Conservation (phyloP, 257 asterid species). For the Salvia rosmarinus region DNA sequence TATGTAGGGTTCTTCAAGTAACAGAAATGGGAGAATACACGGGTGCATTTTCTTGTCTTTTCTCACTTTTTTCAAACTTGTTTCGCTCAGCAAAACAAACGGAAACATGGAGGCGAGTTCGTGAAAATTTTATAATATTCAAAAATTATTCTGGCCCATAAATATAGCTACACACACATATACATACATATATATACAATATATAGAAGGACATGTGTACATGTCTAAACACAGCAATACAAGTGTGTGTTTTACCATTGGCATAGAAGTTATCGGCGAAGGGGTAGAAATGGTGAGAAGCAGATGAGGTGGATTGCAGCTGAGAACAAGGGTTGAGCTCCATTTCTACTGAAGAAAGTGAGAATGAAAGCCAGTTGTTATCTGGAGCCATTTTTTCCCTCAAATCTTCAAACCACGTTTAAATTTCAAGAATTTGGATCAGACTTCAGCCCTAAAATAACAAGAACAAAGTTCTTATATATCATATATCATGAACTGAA, state of each 20-base stretch:
- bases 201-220: neutral
- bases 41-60: constrained; percentile 57
- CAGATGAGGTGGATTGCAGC: constrained; percentile 37
- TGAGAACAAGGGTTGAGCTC: constrained; percentile 51
- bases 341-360: constrained; percentile 82
- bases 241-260: constrained; percentile 43
- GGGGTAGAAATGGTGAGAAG: constrained; percentile 61
- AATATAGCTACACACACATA: neutral
- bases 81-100: constrained; percentile 55
- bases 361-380: constrained; percentile 84
- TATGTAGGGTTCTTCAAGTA: constrained; percentile 25
- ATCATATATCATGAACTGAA: neutral
- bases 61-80: constrained; percentile 45
- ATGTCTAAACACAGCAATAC: neutral
- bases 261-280: constrained; percentile 76
- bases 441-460: neutral
- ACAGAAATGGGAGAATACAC: constrained; percentile 41
- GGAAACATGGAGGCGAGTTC: constrained; percentile 45
- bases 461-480: neutral
- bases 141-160: neutral
- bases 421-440: neutral
- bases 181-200: too few relatives aligned
- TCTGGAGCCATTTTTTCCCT: constrained; percentile 68
- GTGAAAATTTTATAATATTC: constrained; percentile 2
- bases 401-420: neutral